Evolutionary conservation across 805 yeast species (phyloP).

Genomic region (Cyberlindnera amylophila): DNA sequence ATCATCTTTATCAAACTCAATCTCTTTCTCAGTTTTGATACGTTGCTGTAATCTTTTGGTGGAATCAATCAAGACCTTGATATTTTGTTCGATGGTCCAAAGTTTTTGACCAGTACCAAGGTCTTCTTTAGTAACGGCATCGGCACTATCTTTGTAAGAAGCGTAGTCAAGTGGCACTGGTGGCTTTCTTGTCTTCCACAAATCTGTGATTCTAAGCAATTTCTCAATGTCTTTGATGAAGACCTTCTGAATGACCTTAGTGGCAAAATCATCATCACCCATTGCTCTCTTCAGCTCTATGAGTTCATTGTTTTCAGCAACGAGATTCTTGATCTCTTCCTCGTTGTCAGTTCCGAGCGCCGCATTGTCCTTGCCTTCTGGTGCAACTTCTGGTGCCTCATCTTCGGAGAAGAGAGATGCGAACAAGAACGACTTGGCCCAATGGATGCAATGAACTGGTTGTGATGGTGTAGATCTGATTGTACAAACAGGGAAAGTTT

Average conservation of each 20-base stretch:
- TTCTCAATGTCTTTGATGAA: slow-evolving; percentile 77
- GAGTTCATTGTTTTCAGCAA: slow-evolving; percentile 66
- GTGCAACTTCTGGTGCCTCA: slow-evolving; percentile 28
- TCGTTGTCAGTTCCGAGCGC: slow-evolving; percentile 60
- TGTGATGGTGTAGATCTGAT: slow-evolving; percentile 95
- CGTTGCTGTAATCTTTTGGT: slow-evolving; percentile 50
- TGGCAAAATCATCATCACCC: slow-evolving; percentile 30
- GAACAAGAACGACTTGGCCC: slow-evolving; percentile 94
- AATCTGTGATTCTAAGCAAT: slow-evolving; percentile 60
- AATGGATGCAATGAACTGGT: slow-evolving; percentile 93
- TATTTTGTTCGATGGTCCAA: slow-evolving; percentile 64
- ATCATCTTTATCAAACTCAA: slow-evolving; percentile 92
- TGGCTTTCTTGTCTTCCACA: slow-evolving; percentile 69
- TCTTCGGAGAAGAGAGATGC: slow-evolving; percentile 69
- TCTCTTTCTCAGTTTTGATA: slow-evolving; percentile 31
- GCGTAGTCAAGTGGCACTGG: slow-evolving; percentile 59
- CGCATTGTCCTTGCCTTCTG: slow-evolving; percentile 33
- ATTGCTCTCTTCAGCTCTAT: slow-evolving; percentile 43
- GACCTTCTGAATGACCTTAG: slow-evolving; percentile 52
- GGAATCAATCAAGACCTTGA: slow-evolving; percentile 52
- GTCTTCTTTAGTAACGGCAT: slow-evolving; percentile 16
- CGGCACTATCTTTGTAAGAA: slow-evolving; percentile 17
- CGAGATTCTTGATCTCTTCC: slow-evolving; percentile 59
- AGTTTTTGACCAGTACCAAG: slow-evolving; percentile 34
- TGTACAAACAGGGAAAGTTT: slow-evolving; percentile 92